A percentile compares a stretch with the other conserved stretches of the same genome.
Conservation (phyloP, 768 basidiomycete genomes). For the Mrakia blollopis region DNA sequence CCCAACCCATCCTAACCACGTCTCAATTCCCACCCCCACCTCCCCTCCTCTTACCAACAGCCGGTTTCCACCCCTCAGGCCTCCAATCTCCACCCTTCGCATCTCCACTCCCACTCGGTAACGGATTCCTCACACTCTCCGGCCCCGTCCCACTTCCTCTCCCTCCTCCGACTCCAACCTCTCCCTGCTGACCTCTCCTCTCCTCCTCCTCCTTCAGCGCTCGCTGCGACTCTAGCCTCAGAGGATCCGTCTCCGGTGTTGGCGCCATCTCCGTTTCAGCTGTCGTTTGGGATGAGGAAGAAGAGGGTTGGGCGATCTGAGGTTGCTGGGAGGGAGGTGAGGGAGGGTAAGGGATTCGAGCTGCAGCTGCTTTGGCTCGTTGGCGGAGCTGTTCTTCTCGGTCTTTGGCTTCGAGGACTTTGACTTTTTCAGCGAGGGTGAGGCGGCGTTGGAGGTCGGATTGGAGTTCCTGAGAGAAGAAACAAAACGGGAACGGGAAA, state of each 20-base stretch:
- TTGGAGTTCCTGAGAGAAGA: not conserved
- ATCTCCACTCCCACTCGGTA: not conserved
- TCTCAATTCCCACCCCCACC: not conserved
- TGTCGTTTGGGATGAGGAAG: not conserved
- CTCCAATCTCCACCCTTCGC: not conserved
- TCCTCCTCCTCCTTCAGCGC: not conserved
- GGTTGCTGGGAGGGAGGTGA: not conserved
- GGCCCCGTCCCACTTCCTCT: not conserved
- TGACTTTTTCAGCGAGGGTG: not conserved
- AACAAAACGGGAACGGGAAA: not conserved
- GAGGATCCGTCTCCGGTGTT: not conserved
- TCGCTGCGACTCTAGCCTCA: not conserved
- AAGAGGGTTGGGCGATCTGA: not conserved
- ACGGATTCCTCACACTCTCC: slow-evolving; percentile 7
- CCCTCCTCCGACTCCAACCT: not conserved
- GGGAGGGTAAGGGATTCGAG: not conserved
- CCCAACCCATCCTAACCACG: too few relatives aligned
- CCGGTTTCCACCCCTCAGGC: slow-evolving; percentile 8
- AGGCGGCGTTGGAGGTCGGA: not conserved
- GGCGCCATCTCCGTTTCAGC: not conserved
- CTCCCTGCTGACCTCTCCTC: not conserved
- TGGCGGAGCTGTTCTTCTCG: slow-evolving; percentile 5
- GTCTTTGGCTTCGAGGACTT: slow-evolving; percentile 12
- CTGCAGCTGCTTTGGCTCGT: not conserved
- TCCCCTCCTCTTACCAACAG: slow-evolving; percentile 2